Conservation (phyloP, 345 rosid genomes). For the Aquilaria sinensis region DNA sequence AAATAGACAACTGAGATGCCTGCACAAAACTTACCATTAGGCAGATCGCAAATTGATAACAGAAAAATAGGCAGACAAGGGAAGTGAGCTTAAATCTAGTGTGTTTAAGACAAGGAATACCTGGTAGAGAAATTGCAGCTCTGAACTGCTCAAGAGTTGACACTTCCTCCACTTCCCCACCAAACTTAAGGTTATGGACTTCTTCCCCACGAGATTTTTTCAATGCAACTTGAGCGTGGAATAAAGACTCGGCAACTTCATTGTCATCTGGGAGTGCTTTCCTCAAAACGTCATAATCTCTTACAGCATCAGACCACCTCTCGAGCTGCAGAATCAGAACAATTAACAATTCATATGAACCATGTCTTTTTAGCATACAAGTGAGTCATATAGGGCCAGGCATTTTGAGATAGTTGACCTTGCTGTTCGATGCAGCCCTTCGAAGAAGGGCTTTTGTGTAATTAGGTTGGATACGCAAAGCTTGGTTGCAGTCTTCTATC, state of each 20-base stretch:
- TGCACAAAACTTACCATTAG: slow-evolving; percentile 22
- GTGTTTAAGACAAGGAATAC: slow-evolving; percentile 24
- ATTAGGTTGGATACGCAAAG: slow-evolving; percentile 61
- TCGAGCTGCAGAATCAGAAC: slow-evolving; percentile 50
- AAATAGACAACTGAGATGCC: slow-evolving; percentile 79
- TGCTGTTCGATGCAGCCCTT: slow-evolving; percentile 81
- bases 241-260: slow-evolving; percentile 80
- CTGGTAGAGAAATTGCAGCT: slow-evolving; percentile 74
- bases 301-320: slow-evolving; percentile 85
- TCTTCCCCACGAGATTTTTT: slow-evolving; percentile 93
- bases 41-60: not conserved
- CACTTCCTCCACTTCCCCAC: slow-evolving; percentile 92
- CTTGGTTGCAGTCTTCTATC: slow-evolving; percentile 73
- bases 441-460: slow-evolving; percentile 75
- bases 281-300: slow-evolving; percentile 78
- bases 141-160: slow-evolving; percentile 62
- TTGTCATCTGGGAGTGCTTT: slow-evolving; percentile 75
- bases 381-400: not conserved
- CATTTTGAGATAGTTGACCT: slow-evolving; percentile 35
- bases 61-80: not conserved
- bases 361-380: not conserved
- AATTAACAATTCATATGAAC: slow-evolving; percentile 7
- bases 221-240: slow-evolving; percentile 88
- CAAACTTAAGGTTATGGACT: slow-evolving; percentile 88
- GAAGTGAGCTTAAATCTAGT: not conserved